Conservation (phyloP, 2,329 filamentous ascomycete species). For the Arthrobotrys sinensis region DNA sequence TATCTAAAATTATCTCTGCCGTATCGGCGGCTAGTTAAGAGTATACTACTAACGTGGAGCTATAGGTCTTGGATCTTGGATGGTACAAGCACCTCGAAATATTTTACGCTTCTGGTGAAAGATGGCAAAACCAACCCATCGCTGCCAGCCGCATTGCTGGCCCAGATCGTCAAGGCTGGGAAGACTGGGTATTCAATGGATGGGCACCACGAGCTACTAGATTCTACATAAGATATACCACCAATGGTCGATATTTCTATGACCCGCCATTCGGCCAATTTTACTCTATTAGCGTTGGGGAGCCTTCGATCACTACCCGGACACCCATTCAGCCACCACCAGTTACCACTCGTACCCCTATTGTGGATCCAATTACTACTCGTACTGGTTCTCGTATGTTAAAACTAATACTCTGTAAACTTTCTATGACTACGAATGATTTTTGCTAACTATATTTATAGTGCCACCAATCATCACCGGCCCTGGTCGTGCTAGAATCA, state of each 20-base stretch:
- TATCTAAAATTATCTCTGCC: background rate
- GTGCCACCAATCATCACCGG: conserved; percentile 19
- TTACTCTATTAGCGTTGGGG: conserved; percentile 6
- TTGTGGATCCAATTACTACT: conserved; percentile 6
- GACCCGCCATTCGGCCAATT: conserved; percentile 19
- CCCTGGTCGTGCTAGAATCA: background rate
- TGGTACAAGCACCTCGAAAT: conserved; percentile 25
- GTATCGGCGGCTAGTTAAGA: background rate
- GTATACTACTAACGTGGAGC: background rate
- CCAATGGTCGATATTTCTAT: conserved; percentile 19
- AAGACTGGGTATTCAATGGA: conserved; percentile 43
- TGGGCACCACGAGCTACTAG: conserved; percentile 17
- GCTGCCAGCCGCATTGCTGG: conserved; percentile 10
- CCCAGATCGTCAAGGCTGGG: conserved; percentile 17
- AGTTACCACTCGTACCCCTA: conserved; percentile 10
- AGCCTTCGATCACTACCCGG: background rate
- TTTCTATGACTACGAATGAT: background rate
- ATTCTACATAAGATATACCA: conserved; percentile 37
- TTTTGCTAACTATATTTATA: background rate
- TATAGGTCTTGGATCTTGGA: conserved; percentile 23
- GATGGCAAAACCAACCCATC: conserved; percentile 29
- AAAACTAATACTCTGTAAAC: too few relatives aligned
- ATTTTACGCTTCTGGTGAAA: conserved; percentile 18
- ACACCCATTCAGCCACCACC: background rate
- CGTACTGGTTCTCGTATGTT: conserved; percentile 10